Base-by-base conservation (phyloP, 2,329 filamentous ascomycete species). In the Aspergillus pseudoterreus region DNA sequence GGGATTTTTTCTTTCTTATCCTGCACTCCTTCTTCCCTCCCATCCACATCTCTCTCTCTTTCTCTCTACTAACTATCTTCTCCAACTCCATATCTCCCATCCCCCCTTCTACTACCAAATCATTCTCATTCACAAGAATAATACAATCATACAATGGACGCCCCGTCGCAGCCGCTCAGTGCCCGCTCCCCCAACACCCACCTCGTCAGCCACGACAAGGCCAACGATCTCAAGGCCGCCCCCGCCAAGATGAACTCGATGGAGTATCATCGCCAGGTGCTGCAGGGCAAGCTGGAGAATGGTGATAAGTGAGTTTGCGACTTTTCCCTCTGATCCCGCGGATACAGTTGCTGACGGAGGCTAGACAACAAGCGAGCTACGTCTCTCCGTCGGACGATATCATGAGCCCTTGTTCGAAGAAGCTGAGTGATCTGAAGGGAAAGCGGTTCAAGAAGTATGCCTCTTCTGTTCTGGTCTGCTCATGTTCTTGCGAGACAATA, bases 381-480 rank as follows among this genome's bases (percentile, higher is more conserved):
- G 67, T 78, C 51, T 78, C 75, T 33, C 76, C 76, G 0, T 77
- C 75, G 4, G 76, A 78, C 57, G 71, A 73, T 36, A 74, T 78
- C 45, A 75, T 76, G 70, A 77, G 74, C 46, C 76, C 76, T 3
- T 76, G 75, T 53, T 76, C 75, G 24, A 75, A 76, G 68, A 78
- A 78, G 49, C 50, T 78, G 62, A 75, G 71, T 47, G 71, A 77
- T 51, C 63, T 78, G 49, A 78, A 78, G 68, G 72, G 72, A 35
- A 77, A 77, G 69, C 69, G 73, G 22, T 76, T 77, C 51, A 73
- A 73, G 61, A 76, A 73, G 74, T 76, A 66, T 45, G 66, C 61
- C 6, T 33, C n/a, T 1, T 4, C 43, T 9, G n/a, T 21, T 39
- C 3, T 39, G 21, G 6, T 22, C 22, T 6, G 1, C 22, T 22